phyloP scores from a whole-genome alignment of 148 eudicot genomes.

The Agrostemma githago region DNA sequence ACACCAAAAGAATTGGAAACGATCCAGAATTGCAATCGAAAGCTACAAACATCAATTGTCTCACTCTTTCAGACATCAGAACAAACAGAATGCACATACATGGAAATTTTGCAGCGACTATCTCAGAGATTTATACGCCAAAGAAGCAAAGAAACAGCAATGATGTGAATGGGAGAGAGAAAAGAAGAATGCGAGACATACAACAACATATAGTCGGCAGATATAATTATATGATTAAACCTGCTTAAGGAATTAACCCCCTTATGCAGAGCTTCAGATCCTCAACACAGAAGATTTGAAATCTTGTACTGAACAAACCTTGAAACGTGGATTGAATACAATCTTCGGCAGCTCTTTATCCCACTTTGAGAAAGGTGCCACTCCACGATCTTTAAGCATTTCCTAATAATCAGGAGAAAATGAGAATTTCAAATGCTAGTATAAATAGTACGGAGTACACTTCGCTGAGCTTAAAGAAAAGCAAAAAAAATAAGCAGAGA shows the following conservation, averaged over 20 bases:
- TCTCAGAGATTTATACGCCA: neutral
- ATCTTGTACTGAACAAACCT: slow-evolving; percentile 58
- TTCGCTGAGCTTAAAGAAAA: neutral
- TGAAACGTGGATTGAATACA: slow-evolving; percentile 96
- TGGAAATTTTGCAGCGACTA: neutral
- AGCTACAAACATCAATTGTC: neutral
- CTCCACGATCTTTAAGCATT: slow-evolving; percentile 99
- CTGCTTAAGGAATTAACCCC: slow-evolving; percentile 27
- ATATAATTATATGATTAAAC: slow-evolving; percentile 26
- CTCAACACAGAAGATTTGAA: slow-evolving; percentile 28
- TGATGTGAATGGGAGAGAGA: neutral
- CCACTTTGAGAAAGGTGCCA: slow-evolving; percentile 99
- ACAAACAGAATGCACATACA: neutral
- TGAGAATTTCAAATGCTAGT: slow-evolving; percentile 10
- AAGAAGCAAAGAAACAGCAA: neutral
- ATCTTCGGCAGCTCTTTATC: slow-evolving; percentile 98
- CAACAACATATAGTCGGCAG: slow-evolving; percentile 7
- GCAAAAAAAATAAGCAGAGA: neutral
- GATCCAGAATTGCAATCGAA: too few relatives aligned
- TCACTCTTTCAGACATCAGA: neutral
- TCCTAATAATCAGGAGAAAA: slow-evolving; percentile 46
- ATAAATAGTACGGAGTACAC: neutral
- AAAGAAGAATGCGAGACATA: too few relatives aligned
- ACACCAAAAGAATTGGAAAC: too few relatives aligned
- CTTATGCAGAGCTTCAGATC: slow-evolving; percentile 25